Evolutionary conservation across 2,329 filamentous ascomycete genomes (phyloP), one percentile per base, ranked within the genome.

Genomic region (Colletotrichum somersetense): DNA sequence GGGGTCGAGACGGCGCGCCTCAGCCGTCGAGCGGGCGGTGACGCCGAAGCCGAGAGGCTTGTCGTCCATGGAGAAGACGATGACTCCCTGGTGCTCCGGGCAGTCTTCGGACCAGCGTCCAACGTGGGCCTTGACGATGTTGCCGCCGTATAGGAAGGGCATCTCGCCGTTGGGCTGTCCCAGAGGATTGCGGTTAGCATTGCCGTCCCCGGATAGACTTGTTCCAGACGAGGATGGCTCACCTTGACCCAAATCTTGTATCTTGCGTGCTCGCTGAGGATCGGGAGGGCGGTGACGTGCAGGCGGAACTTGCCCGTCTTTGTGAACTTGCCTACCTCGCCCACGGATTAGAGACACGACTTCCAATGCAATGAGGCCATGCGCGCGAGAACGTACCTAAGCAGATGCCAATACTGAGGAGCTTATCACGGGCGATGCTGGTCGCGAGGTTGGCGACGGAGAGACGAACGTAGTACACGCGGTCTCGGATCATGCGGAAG

Each of bases 291-390:
- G 1, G 96, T 98, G 79, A 98, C 93, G 85, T 98, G 95, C 67
- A 99, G 87, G 65, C 96, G 88, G 85, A 99, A 98, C 83, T 98
- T 98, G 74, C 95, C 94, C 5, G 95, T 93, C 87, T 98, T 98
- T 74, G 95, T 98, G 85, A 98, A 97, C 81, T 98, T 97, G 78
- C 95, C 95, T 89, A 44, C 40, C 48, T 64, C 23, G 12, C 20
- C 10, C 6, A 26, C 11, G 58, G 5, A 30, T 73, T 67, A 70
- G 70, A 40, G 12, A 33, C 50, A 53, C 14, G 16, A 26, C 26
- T 53, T 33, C 7, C 26, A 53, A 33, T 53, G 50, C 26, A 18
- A 26, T 53, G 23, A 33, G 50, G 23, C 6, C 50, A 40, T 33
- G 59, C 38, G 53, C 57, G 12, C 44, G 10, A 57, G 3, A 40